Base-by-base conservation (phyloP, 1,284 basidiomycete species). In the Limonomyces culmigenus region DNA sequence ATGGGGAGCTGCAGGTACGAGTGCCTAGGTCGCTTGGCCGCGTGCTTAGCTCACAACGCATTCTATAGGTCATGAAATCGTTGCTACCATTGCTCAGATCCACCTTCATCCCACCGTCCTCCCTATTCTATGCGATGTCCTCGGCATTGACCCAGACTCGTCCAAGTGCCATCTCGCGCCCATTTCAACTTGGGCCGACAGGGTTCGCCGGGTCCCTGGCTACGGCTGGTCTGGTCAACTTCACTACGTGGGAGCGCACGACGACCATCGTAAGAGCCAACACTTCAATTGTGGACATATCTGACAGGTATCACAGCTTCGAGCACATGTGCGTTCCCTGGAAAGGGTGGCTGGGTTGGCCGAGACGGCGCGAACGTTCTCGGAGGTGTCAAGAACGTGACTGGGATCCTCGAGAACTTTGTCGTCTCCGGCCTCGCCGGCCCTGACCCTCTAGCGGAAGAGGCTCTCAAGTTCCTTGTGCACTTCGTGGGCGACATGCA, bases 401-500 rank as follows among this genome's bases (percentile, higher is more conserved):
- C 78, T 0, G 51, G 50, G 37, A 58, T 70, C 23, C 46, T 74
- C 19, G 58, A 59, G 21, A 59, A 63, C 12, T 64, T 54, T 47
- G 46, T 50, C 16, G 43, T 19, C 13, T 8, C 12, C 8, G 33
- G 8, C 5, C 8, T 13, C 18, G 19, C 17, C 10, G 20, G 18
- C 13, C 8, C 11, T 8, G 20, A 23, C 20, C 12, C 12, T 5
- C 37, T 36, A 4, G 63, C 62, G 2, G 60, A 62, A 41, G 69
- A 72, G 45, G 76, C 83, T 0, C 59, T 88, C 45, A 77, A 81
- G 46, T 88, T 88, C 57, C 59, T 89, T 35, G 67, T 34, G 18
- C 86, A 89, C 50, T 84, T 86, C 41, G 40, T 88, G 12, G 85
- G 86, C 2, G 86, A 89, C 48, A 58, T 87, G 58, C 85, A 88